phyloP scores from a whole-genome alignment of 1,284 basidiomycete genomes.

The Hymenochaete sp. region DNA sequence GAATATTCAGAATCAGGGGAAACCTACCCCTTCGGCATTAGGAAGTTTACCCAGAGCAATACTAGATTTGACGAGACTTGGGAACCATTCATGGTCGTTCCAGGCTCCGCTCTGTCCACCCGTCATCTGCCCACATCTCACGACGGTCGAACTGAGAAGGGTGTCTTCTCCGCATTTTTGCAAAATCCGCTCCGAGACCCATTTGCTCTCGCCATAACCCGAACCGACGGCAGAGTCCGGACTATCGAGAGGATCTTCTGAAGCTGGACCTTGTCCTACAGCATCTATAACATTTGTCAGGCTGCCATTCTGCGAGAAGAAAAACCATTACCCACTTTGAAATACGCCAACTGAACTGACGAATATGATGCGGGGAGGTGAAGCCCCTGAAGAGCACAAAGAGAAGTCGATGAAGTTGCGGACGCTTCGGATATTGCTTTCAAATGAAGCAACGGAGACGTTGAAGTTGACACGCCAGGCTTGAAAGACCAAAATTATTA shows the following conservation, averaged over 20 bases:
- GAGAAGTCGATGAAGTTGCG: constrained; percentile 36
- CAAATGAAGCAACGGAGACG: constrained; percentile 27
- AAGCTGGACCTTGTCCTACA: neutral
- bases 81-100: constrained; percentile 18
- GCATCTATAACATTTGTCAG: neutral
- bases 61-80: constrained; percentile 16
- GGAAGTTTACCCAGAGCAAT: constrained; percentile 13
- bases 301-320: no score
- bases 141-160: constrained; percentile 15
- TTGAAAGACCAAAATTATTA: constrained; percentile 13
- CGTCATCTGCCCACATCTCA: constrained; percentile 16
- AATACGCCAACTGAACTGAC: constrained; percentile 19
- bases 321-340: constrained; percentile 1
- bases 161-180: constrained; percentile 21
- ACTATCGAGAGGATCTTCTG: neutral
- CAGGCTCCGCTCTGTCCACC: constrained; percentile 6
- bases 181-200: constrained; percentile 33
- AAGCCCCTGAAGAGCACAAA: constrained; percentile 22
- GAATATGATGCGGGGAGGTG: constrained; percentile 19
- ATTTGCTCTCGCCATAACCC: constrained; percentile 57
- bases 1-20: no score
- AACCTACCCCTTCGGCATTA: constrained; percentile 20
- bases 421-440: constrained; percentile 30
- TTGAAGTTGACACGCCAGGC: constrained; percentile 40
- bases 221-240: constrained; percentile 10